Conservation (phyloP, 768 basidiomycete species). For the Phaffia australis region DNA sequence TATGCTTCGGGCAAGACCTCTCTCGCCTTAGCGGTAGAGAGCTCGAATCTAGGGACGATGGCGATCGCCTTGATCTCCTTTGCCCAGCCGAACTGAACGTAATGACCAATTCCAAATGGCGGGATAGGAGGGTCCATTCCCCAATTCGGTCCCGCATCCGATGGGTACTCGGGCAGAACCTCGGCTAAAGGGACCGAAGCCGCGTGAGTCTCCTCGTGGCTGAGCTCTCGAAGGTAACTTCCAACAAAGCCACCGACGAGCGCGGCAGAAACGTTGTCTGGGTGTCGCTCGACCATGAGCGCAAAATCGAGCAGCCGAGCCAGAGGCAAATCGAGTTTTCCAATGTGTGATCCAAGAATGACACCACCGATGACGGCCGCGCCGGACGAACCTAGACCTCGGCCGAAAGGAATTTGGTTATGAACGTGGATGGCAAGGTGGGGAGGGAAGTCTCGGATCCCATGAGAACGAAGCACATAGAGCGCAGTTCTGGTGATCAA, state of each 20-base stretch:
- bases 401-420: constrained; percentile 94
- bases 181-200: constrained; percentile 88
- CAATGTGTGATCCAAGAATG: constrained; percentile 74
- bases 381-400: constrained; percentile 92
- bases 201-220: constrained; percentile 63
- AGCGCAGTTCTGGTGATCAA: constrained; percentile 92
- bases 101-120: constrained; percentile 85
- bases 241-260: constrained; percentile 95
- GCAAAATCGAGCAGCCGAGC: constrained; percentile 84
- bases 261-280: constrained; percentile 97
- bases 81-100: constrained; percentile 78
- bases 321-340: constrained; percentile 54
- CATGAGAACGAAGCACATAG: constrained; percentile 88
- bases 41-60: constrained; percentile 87
- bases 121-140: constrained; percentile 77
- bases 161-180: constrained; percentile 89
- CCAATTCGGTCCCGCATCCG: constrained; percentile 85
- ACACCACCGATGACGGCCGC: constrained; percentile 99
- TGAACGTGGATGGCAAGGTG: constrained; percentile 62
- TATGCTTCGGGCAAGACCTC: constrained; percentile 75
- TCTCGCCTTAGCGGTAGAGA: constrained; percentile 89
- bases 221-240: constrained; percentile 83
- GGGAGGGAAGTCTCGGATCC: constrained; percentile 61
- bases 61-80: constrained; percentile 77
- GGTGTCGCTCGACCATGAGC: constrained; percentile 97